Conservation (phyloP, 1,139 yeast genomes). For the Lodderomyces margitis region DNA sequence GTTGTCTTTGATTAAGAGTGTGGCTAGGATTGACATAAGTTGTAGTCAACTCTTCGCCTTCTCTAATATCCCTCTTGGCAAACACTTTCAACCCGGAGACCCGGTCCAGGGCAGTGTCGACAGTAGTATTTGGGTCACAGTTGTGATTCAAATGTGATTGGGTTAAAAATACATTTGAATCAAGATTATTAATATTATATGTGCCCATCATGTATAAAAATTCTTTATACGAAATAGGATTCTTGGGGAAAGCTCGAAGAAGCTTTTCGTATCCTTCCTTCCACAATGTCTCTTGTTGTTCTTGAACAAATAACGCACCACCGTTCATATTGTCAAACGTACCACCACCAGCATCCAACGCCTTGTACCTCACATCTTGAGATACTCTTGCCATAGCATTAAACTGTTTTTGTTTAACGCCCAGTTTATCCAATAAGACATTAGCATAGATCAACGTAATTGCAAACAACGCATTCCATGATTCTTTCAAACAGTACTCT, state of each 20-base stretch:
- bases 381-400: conserved; percentile 67
- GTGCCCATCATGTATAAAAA: conserved; percentile 66
- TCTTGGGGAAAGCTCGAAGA: conserved; percentile 46
- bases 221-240: conserved; percentile 48
- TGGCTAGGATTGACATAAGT: conserved; percentile 70
- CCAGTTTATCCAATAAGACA: conserved; percentile 44
- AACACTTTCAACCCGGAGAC: conserved; percentile 56
- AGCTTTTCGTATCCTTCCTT: conserved; percentile 53
- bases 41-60: conserved; percentile 68
- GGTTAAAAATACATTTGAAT: conserved; percentile 57
- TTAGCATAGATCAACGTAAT: conserved; percentile 58
- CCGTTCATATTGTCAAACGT: conserved; percentile 50
- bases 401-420: conserved; percentile 43
- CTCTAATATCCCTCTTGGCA: conserved; percentile 57
- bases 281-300: conserved; percentile 64
- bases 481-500: conserved; percentile 59
- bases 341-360: conserved; percentile 58
- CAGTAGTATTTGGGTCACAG: conserved; percentile 70
- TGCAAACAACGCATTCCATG: conserved; percentile 71
- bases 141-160: conserved; percentile 76
- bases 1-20: conserved; percentile 60
- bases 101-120: conserved; percentile 45
- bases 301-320: conserved; percentile 51
- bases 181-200: conserved; percentile 70
- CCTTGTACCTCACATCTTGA: conserved; percentile 63